A percentile compares a stretch with the other conserved stretches of the same genome.
These are phyloP conservation scores for Dioscorea cayenensis DNA, from an alignment of 116 monocot genomes.

Conservation along the genomic window DNA sequence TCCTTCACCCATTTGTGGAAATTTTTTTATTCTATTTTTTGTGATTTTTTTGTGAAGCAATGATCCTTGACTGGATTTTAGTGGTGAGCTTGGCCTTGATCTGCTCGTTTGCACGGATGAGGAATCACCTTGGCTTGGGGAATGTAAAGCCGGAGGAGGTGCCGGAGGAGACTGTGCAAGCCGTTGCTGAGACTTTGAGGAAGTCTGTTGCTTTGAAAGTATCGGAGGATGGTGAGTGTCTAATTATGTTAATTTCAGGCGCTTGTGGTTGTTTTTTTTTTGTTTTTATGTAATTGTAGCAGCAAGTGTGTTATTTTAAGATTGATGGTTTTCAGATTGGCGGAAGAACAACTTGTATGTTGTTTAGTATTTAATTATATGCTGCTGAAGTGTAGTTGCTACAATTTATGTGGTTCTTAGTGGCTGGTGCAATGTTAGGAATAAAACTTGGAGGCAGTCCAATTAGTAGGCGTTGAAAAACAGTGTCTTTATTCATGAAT, in stretches of 20 bases:
- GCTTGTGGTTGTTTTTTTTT: background rate
- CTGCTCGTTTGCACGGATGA: conserved; percentile 78
- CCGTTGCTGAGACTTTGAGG: conserved; percentile 59
- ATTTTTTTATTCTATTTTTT: background rate
- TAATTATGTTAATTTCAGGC: background rate
- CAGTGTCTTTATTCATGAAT: no score
- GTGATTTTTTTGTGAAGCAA: background rate
- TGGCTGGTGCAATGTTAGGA: no score
- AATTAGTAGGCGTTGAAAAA: no score
- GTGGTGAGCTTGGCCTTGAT: conserved; percentile 77
- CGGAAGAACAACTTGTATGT: no score
- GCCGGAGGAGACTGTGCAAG: conserved; percentile 42
- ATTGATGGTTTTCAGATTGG: no score
- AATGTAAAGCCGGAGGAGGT: conserved; percentile 44
- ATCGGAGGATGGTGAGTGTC: conserved; percentile 65
- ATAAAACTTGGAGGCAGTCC: no score
- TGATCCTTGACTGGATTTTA: conserved; percentile 9
- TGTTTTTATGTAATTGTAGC: background rate
- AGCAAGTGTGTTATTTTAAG: no score
- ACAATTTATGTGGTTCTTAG: no score
- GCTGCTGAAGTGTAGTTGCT: no score
- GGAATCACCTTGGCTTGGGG: conserved; percentile 41
- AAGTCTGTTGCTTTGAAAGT: conserved; percentile 51
- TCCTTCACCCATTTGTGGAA: conserved; percentile 9
- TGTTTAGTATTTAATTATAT: no score